Base-by-base conservation (phyloP, 177 flowering plant genomes). In the Vitis hybrid region DNA sequence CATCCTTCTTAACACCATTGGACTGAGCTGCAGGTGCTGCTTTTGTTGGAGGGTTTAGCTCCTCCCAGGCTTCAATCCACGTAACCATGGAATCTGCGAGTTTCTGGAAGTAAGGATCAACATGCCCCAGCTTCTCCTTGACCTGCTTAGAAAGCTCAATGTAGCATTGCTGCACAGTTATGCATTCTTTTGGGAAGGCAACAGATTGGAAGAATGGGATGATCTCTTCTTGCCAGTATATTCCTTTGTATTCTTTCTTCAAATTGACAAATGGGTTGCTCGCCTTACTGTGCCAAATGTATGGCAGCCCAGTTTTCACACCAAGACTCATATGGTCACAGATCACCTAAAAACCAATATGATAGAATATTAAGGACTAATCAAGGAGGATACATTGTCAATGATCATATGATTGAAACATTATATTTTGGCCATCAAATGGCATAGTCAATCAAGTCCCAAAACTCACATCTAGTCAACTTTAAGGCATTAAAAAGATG, bases 51-150 rank as follows among this genome's bases (percentile, higher is more conserved):
- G 61, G 72, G 59, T 72, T 72, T 11, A 72, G 64, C 51, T 72
- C 75, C 53, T 72, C 75, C 75, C 75, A 72, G 15, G 75, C 70
- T 56, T 72, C 75, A 29, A 72, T 64, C 75, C 75, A 72, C 1
- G 75, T 72, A 59, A 72, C 57, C 75, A 72, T 72, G 58, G 70
- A 70, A 60, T 72, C 75, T 1, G 75, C 75, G 11, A 72, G 68
- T 59, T 72, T 72, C 26, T 39, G 15, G 51, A 72, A 72, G 65
- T 72, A 72, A 4, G 52, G 60, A 55, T 73, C 76, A 2, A 67
- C 61, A 53, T 61, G 18, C 2, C 76, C 71, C 7, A 73, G 76
- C 65, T 73, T 73, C 2, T 33, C 71, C 18, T 68, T 67, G 8
- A 73, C 76, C 18, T 67, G 61, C 56, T 67, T 67, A n/a, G 71